Base-by-base conservation (phyloP, 2,329 filamentous ascomycete genomes). In the Zymoseptoria ardabiliae region DNA sequence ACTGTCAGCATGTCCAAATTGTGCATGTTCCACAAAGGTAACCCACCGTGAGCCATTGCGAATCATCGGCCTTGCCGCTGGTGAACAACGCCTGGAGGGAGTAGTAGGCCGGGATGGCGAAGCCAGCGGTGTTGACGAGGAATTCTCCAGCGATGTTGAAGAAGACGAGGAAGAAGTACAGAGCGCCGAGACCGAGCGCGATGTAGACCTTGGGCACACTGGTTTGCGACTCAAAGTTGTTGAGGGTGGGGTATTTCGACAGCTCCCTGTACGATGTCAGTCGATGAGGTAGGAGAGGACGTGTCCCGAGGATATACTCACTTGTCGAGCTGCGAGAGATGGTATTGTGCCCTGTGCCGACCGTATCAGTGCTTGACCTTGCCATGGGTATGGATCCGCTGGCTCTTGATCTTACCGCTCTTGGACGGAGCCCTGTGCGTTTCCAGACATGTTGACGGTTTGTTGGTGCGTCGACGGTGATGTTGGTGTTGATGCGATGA, bases 131-230 rank as follows among this genome's bases (percentile, higher is more conserved):
- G 80, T 95, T 95, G 78, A 90, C 91, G 68, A 95, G 81, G 72
- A 94, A 88, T 78, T 92, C 89, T 69, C 90, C 90, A 65, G 88
- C 90, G 66, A 94, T 88, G 83, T 95, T 95, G 82, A 95, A 91
- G 79, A 94, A 86, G 78, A 94, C 90, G 69, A 94, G 85, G 81
- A 93, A 91, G 79, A 94, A 91, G 82, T 95, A 95, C 66, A 92
- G 84, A 55, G 86, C 86, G 61, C 77, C 87, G 60, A 90, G 73
- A 69, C 90, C 90, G 69, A 93, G 86, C 72, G 89, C 82, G 66
- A 85, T 87, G 75, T 95, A 94, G 71, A 89, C 87, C 82, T 95
- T 95, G 73, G 90, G 90, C 55, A 94, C 83, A 60, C 84, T 86
- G 65, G 87, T 88, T 77, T 89, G 86, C 82, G 87, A 89, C 84